A percentile compares a stretch with the other conserved stretches of the same genome.
Evolutionary conservation across 768 basidiomycete genomes (phyloP).

Genomic region (Xerocomellus amylosporus): DNA sequence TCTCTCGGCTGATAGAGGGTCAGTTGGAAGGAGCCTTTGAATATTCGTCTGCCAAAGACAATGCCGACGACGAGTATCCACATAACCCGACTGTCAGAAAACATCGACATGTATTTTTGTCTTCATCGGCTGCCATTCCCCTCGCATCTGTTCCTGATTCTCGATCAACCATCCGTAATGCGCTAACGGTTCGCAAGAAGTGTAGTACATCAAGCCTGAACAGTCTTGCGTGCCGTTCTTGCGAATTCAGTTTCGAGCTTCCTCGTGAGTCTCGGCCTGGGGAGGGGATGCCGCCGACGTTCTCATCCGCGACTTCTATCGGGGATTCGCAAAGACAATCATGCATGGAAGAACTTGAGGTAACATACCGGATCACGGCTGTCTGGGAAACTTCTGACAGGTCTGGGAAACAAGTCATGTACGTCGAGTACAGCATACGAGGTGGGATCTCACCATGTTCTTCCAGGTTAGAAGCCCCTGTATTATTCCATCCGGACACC

Average conservation of each 20-base stretch:
- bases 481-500: slow-evolving; percentile 56
- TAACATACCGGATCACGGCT: slow-evolving; percentile 55
- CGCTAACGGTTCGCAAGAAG: slow-evolving; percentile 44
- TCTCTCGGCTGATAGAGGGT: slow-evolving; percentile 2
- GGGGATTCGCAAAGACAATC: slow-evolving; percentile 25
- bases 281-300: slow-evolving; percentile 63
- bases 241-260: slow-evolving; percentile 54
- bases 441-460: slow-evolving; percentile 1
- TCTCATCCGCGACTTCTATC: slow-evolving; percentile 39
- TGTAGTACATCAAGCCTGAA: slow-evolving; percentile 43
- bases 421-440: slow-evolving; percentile 22
- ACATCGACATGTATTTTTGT: slow-evolving; percentile 48
- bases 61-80: slow-evolving; percentile 17
- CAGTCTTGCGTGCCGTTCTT: slow-evolving; percentile 31
- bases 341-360: slow-evolving; percentile 37
- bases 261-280: slow-evolving; percentile 47
- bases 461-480: slow-evolving; percentile 60
- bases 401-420: slow-evolving; percentile 47
- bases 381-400: slow-evolving; percentile 55
- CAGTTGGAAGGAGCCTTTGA: slow-evolving; percentile 66
- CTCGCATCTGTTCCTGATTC: slow-evolving; percentile 32
- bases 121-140: slow-evolving; percentile 43
- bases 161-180: slow-evolving; percentile 24
- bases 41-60: slow-evolving; percentile 35
- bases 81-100: slow-evolving; percentile 22